phyloP scores from a whole-genome alignment of 2,329 filamentous ascomycete species.

The Chaetomium strumarium region DNA sequence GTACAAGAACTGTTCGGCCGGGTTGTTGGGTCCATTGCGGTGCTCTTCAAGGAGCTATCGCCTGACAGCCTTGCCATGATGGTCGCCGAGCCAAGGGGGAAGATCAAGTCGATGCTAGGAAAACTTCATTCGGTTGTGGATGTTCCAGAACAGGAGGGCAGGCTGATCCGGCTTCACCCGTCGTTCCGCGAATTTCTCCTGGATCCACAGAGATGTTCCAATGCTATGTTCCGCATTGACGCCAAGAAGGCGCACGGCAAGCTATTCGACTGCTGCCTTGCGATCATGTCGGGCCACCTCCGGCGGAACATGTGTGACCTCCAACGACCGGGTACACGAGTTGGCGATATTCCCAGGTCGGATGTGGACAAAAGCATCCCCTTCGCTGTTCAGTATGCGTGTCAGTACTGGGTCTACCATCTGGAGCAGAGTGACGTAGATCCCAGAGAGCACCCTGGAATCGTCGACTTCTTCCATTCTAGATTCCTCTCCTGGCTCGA shows the following conservation, averaged over 20 bases:
- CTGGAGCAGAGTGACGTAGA: conserved; percentile 3
- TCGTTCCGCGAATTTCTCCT: conserved; percentile 9
- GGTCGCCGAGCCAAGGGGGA: conserved; percentile 1
- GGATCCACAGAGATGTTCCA: conserved; percentile 4
- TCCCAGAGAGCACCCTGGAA: not conserved
- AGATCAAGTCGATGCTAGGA: not conserved
- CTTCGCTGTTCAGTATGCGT: conserved; percentile 7
- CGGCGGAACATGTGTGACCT: not conserved
- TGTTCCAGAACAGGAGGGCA: conserved; percentile 3
- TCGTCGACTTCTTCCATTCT: not conserved
- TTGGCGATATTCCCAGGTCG: conserved; percentile 1
- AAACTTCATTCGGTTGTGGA: conserved; percentile 3
- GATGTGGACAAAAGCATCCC: not conserved
- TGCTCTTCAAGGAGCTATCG: conserved; percentile 7
- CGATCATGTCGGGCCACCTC: not conserved
- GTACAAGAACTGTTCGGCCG: conserved; percentile 2
- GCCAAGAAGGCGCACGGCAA: not conserved
- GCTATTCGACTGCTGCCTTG: conserved; percentile 4
- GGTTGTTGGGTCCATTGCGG: conserved; percentile 1
- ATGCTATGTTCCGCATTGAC: not conserved
- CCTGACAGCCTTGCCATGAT: conserved; percentile 1
- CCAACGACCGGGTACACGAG: not conserved
- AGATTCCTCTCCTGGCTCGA: conserved; percentile 7
- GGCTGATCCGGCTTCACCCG: conserved; percentile 7
- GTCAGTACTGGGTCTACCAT: conserved; percentile 9